Evolutionary conservation across 257 asterid genomes (phyloP).

Genomic region (Solanum pinnatisectum): DNA sequence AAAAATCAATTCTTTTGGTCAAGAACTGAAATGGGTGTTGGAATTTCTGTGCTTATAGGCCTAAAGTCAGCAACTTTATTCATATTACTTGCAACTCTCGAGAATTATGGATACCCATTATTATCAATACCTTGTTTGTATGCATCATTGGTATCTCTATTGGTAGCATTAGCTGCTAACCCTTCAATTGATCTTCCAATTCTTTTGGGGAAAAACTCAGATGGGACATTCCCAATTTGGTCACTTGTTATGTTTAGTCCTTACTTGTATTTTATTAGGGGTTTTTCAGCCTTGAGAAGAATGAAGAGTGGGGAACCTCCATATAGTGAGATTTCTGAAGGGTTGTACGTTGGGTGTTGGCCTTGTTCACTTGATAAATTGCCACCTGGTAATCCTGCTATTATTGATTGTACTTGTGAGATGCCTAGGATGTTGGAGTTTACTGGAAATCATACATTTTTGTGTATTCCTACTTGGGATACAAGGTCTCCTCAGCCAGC

Average conservation of each 20-base stretch:
- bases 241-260: conserved; percentile 69
- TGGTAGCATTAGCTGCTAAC: conserved; percentile 74
- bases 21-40: conserved; percentile 45
- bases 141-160: conserved; percentile 57
- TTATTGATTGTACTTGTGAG: conserved; percentile 91
- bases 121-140: conserved; percentile 60
- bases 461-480: conserved; percentile 89
- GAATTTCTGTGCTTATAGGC: conserved; percentile 58
- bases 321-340: conserved; percentile 52
- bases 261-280: conserved; percentile 62
- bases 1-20: not conserved
- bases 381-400: conserved; percentile 88
- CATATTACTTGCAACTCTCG: conserved; percentile 36
- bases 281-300: conserved; percentile 63
- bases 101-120: conserved; percentile 29
- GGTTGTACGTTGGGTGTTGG: conserved; percentile 91
- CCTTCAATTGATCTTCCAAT: conserved; percentile 77
- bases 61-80: conserved; percentile 56
- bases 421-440: conserved; percentile 61
- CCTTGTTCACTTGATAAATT: conserved; percentile 57
- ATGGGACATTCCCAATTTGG: conserved; percentile 79
- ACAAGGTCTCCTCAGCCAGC: conserved; percentile 76
- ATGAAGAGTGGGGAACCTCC: conserved; percentile 68
- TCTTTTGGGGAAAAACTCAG: conserved; percentile 68
- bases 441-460: conserved; percentile 43